phyloP scores from a whole-genome alignment of 495 filamentous ascomycete genomes.

The Usnea hakonensis region DNA sequence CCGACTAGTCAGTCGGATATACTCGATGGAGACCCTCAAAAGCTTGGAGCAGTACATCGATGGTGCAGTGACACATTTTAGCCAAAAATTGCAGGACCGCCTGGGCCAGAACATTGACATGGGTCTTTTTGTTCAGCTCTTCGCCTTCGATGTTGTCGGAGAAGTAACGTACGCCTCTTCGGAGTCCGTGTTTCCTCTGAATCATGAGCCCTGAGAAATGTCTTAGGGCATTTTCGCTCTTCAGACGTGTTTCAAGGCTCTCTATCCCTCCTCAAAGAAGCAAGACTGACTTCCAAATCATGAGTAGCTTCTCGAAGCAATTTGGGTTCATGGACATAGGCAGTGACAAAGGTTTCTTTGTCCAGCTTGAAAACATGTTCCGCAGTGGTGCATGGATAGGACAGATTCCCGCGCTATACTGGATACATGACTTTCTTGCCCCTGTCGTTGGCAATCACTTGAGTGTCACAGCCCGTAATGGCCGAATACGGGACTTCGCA shows the following conservation, averaged over 20 bases:
- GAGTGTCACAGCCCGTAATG: slow-evolving; percentile 27
- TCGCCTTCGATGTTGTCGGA: slow-evolving; percentile 28
- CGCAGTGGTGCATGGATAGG: slow-evolving; percentile 28
- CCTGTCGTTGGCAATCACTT: slow-evolving; percentile 27
- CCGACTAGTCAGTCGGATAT: slow-evolving; percentile 26
- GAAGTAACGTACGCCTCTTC: too few relatives aligned
- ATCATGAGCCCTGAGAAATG: slow-evolving; percentile 34
- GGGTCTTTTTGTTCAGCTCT: slow-evolving; percentile 31
- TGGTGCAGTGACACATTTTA: slow-evolving; percentile 25
- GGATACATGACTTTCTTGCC: slow-evolving; percentile 23
- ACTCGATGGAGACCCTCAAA: slow-evolving; percentile 28
- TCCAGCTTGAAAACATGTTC: slow-evolving; percentile 22
- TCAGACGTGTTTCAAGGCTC: too few relatives aligned
- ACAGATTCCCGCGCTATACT: slow-evolving; percentile 28
- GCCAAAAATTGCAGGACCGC: slow-evolving; percentile 20
- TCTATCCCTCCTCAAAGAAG: too few relatives aligned
- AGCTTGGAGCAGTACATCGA: slow-evolving; percentile 29
- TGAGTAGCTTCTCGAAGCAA: slow-evolving; percentile 41
- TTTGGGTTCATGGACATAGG: slow-evolving; percentile 51
- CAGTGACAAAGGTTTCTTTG: slow-evolving; percentile 37
- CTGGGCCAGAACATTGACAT: slow-evolving; percentile 24
- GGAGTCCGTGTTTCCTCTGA: too few relatives aligned
- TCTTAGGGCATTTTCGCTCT: not conserved
- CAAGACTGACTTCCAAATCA: too few relatives aligned
- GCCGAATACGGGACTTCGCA: slow-evolving; percentile 27